Base-by-base conservation (phyloP, 441 rosid genomes). In the Brassica balearica region DNA sequence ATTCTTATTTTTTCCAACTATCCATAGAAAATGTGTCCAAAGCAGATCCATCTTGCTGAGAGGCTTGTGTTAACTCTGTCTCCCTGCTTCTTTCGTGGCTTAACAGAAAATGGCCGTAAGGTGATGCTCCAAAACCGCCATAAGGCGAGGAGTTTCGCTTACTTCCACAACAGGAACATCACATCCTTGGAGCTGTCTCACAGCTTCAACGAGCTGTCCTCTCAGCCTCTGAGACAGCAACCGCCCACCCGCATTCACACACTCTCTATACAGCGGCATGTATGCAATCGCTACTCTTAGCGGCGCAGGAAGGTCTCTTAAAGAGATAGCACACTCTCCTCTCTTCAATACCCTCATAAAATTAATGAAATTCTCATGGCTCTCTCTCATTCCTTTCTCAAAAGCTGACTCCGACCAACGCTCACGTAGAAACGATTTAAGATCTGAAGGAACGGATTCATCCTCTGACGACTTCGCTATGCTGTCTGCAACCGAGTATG, bases 151-250 rank as follows among this genome's bases (percentile, higher is more conserved):
- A 76, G 90, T 82, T 78, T 90, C 89, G 71, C 84, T 69, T 73
- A 84, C 85, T 75, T 85, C 95, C 22, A 67, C 74, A 58, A 77
- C 68, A 48, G 89, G 86, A 68, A 88, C 83, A 64, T 65, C 74
- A 15, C 68, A 86, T n/a, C 91, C 94, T 67, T 91, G 89, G 8
- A 93, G 95, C 84, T 90, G 90, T 80, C 85, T 86, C 71, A 86
- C 95, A 0, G 96, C 96, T 85, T 88, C 96, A 2, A 92, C 90
- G 11, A 95, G 97, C 85, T 89, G 95, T 14, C 97, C 99, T 71
- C 97, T 87, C 48, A 89, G 87, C 87, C 87, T 89, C 68, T 95
- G 98, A 0, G 99, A 83, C 4, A 95, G 78, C 77, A 95, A 76
- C 63, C 41, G 4, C 59, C 95, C 97, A 23, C 90, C 88, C 10